Base-by-base conservation (phyloP, 768 basidiomycete genomes). In the Boletus fagicola region DNA sequence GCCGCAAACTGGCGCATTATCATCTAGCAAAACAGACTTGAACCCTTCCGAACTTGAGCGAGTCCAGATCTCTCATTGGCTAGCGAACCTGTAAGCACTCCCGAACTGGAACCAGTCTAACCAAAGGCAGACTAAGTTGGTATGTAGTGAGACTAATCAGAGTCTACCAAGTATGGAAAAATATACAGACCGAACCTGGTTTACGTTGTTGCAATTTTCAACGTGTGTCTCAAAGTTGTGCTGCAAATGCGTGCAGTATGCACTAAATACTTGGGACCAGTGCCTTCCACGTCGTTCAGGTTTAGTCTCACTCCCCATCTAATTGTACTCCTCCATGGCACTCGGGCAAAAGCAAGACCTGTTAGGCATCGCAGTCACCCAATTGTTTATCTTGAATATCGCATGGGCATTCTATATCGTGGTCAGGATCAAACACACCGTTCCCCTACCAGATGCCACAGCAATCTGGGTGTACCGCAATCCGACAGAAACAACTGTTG, bases 131-230 rank as follows among this genome's bases (percentile, higher is more conserved):
- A 26, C 26, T 26, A n/a, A n/a, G n/a, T n/a, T 26, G 2, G 26
- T 26, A 26, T 26, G 26, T 26, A 26, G 26, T 26, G 26, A 26
- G 26, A 4, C 26, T 4, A 4, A 26, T 26, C 26, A 26, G 26
- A 36, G 5, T 28, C 6, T 28, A 28, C 2, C 26, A 30, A 30
- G 30, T 30, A 30, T 30, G 31, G 31, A 31, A 30, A 30, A 30
- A 30, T 2, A 30, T 30, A 9, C 9, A 10, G 9, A 30, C 31
- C 31, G 0, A 11, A 0, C 1, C 1, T 2, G 0, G 10, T 31
- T 39, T 39, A 39, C 39, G 39, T n/a, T 39, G 39, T 15, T 11
- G 10, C 26, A 6, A 5, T 28, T 28, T 20, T n/a, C 5, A 39
- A n/a, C 26, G n/a, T 11, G 20, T 2, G 28, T 10, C 10, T 20